Percentiles rank a stretch among this genome's conserved stretches.
Evolutionary conservation across 306 rosid species (phyloP).

Genomic region (Pueraria montana): DNA sequence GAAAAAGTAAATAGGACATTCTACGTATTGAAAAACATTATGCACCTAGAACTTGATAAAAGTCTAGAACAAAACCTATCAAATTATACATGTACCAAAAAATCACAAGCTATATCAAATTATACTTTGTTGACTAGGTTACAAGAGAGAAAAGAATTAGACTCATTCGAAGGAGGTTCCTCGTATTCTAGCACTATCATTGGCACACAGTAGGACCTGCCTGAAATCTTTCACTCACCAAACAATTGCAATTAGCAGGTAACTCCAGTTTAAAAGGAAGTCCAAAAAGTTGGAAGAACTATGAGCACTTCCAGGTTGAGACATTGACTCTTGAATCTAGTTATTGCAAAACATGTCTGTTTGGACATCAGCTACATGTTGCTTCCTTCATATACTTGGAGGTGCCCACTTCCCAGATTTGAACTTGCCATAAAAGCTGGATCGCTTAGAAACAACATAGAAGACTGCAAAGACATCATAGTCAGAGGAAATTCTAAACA

Average conservation of each 20-base stretch:
- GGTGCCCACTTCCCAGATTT: constrained; percentile 86
- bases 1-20: neutral
- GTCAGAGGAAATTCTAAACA: constrained; percentile 42
- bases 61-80: neutral
- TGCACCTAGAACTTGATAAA: constrained; percentile 13
- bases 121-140: neutral
- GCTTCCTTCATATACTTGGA: constrained; percentile 55
- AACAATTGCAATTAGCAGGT: constrained; percentile 28
- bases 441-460: constrained; percentile 78
- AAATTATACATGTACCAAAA: constrained; percentile 36
- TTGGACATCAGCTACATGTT: constrained; percentile 25
- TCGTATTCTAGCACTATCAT: constrained; percentile 23
- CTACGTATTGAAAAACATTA: neutral
- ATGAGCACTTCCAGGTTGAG: constrained; percentile 25
- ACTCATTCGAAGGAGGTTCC: constrained; percentile 31
- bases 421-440: constrained; percentile 83
- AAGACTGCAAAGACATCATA: constrained; percentile 70
- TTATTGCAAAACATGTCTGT: constrained; percentile 14
- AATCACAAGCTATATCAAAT: neutral
- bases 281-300: constrained; percentile 11
- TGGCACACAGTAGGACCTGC: constrained; percentile 9
- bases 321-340: constrained; percentile 24
- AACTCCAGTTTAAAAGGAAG: neutral
- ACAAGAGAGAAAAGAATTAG: neutral
- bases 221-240: constrained; percentile 40